These are phyloP conservation scores for Rubia tinctorum DNA, from an alignment of 305 asterid genomes.

Conservation along the genomic window DNA sequence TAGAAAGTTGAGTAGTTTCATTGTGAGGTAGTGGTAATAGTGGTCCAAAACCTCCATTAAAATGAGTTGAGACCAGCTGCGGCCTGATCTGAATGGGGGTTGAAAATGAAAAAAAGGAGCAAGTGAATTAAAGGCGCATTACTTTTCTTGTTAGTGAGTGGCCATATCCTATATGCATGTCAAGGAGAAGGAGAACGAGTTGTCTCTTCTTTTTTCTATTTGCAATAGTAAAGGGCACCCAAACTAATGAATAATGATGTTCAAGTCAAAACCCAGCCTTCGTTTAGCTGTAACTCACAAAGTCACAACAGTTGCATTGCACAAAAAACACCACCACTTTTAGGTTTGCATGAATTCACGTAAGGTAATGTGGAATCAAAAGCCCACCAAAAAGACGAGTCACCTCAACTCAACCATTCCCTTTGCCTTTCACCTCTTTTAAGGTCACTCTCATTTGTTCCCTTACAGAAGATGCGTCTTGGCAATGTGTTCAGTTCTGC, in stretches of 20 bases:
- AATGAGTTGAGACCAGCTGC: neutral
- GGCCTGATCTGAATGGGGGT: neutral
- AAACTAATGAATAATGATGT: conserved; percentile 5
- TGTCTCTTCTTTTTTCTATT: neutral
- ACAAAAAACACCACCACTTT: conserved; percentile 8
- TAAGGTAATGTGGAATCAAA: conserved; percentile 28
- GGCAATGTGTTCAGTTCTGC: neutral
- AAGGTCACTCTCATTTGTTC: conserved; percentile 31
- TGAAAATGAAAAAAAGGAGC: conserved; percentile 13
- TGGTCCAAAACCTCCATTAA: neutral
- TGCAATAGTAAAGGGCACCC: neutral
- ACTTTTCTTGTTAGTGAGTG: neutral
- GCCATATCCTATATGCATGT: neutral
- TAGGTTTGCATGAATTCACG: conserved; percentile 18
- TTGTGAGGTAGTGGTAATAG: neutral
- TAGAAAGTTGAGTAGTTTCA: neutral
- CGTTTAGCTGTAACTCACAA: conserved; percentile 59
- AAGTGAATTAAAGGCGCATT: neutral
- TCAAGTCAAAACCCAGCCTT: conserved; percentile 21
- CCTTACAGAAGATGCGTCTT: neutral
- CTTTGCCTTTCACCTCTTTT: conserved; percentile 91
- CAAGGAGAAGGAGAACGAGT: neutral
- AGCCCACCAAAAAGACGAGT: conserved; percentile 37
- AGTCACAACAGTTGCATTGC: conserved; percentile 12
- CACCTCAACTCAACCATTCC: conserved; percentile 26